Conservation (phyloP, 1,139 yeast genomes). For the Groenewaldozyma sp. region DNA sequence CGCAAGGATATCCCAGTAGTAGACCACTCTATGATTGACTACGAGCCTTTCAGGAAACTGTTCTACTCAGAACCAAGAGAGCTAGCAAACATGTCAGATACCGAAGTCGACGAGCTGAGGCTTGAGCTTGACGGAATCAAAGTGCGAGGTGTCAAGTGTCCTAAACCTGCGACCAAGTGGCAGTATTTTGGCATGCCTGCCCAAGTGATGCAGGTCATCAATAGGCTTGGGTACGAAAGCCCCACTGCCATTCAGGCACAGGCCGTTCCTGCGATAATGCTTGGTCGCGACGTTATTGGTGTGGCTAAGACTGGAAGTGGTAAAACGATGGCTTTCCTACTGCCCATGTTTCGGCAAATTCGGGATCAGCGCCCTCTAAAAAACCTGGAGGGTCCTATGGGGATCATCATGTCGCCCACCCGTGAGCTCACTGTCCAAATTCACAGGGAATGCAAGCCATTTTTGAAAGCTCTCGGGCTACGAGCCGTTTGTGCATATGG, state of each 20-base stretch:
- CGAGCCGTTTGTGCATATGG: constrained; percentile 82
- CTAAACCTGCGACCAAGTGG: constrained; percentile 70
- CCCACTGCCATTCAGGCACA: constrained; percentile 93
- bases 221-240: constrained; percentile 40
- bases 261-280: constrained; percentile 83
- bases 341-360: constrained; percentile 80
- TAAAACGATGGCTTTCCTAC: constrained; percentile 76
- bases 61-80: constrained; percentile 64
- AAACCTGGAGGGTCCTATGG: constrained; percentile 64
- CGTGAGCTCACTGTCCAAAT: constrained; percentile 89
- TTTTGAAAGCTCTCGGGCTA: constrained; percentile 42
- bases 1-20: constrained; percentile 35
- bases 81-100: constrained; percentile 36
- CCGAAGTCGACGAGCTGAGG: constrained; percentile 49
- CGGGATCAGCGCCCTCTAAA: constrained; percentile 55
- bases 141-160: constrained; percentile 49
- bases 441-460: constrained; percentile 52
- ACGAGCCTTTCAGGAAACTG: constrained; percentile 48
- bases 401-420: constrained; percentile 80
- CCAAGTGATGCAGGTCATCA: constrained; percentile 44
- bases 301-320: constrained; percentile 97
- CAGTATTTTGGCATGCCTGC: constrained; percentile 71
- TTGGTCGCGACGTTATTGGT: constrained; percentile 85
- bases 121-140: constrained; percentile 52
- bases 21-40: constrained; percentile 41